Evolutionary conservation across 2,329 filamentous ascomycete genomes (phyloP).

Genomic region (Ophiocordyceps unilateralis): DNA sequence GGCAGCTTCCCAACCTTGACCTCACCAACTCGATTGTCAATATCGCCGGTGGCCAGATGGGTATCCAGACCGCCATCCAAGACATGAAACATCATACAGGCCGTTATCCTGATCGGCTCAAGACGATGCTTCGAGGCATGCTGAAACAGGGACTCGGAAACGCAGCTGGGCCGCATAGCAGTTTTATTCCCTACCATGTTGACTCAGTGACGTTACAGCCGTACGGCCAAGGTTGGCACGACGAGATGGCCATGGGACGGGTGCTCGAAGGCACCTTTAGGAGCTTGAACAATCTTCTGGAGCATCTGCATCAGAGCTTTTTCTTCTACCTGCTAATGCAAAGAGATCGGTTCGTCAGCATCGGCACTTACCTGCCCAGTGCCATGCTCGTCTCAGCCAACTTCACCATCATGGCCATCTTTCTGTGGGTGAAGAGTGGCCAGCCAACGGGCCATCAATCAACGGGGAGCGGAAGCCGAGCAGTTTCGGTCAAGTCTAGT

Average conservation of each 20-base stretch:
- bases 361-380: conserved; percentile 89
- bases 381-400: conserved; percentile 94
- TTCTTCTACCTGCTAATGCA: conserved; percentile 97
- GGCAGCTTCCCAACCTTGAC: conserved; percentile 87
- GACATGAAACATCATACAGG: conserved; percentile 73
- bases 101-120: conserved; percentile 63
- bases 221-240: conserved; percentile 83
- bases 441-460: conserved; percentile 14
- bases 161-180: conserved; percentile 79
- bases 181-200: conserved; percentile 94
- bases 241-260: conserved; percentile 89
- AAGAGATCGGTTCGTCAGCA: conserved; percentile 84
- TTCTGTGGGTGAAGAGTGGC: conserved; percentile 84
- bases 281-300: conserved; percentile 87
- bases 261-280: conserved; percentile 81
- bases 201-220: conserved; percentile 90
- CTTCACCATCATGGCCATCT: conserved; percentile 90
- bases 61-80: conserved; percentile 67
- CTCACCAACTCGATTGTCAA: conserved; percentile 85
- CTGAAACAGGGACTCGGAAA: conserved; percentile 78
- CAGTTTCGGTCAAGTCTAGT: neutral
- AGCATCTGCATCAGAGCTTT: conserved; percentile 96
- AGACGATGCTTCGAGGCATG: conserved; percentile 86
- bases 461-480: neutral
- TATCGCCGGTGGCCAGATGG: conserved; percentile 84